Evolutionary conservation across 2,329 filamentous ascomycete species (phyloP), one percentile per base, ranked within the genome.

Genomic region (Cladophialophora bantiana): DNA sequence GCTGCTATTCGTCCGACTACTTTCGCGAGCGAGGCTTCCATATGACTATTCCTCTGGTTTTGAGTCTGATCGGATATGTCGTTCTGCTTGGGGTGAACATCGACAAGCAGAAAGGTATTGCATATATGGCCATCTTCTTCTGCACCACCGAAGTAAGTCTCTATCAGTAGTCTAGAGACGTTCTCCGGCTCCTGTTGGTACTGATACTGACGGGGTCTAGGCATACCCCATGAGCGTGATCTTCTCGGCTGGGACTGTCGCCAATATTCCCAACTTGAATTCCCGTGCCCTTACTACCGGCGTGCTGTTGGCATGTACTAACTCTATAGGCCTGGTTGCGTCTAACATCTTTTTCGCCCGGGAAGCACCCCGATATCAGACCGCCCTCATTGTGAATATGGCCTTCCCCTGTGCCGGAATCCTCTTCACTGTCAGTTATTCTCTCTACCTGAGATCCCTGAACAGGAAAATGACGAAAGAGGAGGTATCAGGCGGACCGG

Each of bases 111-210:
- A 55, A 64, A 10, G 62, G 61, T 2, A 57, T 68, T 1, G 66
- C 57, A 4, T 71, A 70, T 55, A 67, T 70, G 13, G 89, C 89
- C 42, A 79, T 64, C 18, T 70, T 71, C 48, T 58, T 71, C 35
- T 52, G 40, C 34, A 60, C 58, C 6, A 34, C 50, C 40, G 58
- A 38, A 31, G 58, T 60, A 35, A 60, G 58, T 60, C 3, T 7
- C 18, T 31, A 10, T 5, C 4, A 18, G 40, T 13, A 18, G 40
- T 12, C 2, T 4, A n/a, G 40, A 2, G 40, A 42, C n/a, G 10
- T 42, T 42, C 40, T 34, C 50, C 20, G 20, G 7, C 20, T 56
- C 20, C 31, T 56, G 53, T 31, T 56, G n/a, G 7, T 20, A 13
- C 53, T 56, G 26, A 35, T 7, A 55, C 18, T 26, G 20, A 9